A percentile compares a stretch with the other conserved stretches of the same genome.
Conservation (phyloP, 306 rosid genomes). For the Acacia crassicarpa region DNA sequence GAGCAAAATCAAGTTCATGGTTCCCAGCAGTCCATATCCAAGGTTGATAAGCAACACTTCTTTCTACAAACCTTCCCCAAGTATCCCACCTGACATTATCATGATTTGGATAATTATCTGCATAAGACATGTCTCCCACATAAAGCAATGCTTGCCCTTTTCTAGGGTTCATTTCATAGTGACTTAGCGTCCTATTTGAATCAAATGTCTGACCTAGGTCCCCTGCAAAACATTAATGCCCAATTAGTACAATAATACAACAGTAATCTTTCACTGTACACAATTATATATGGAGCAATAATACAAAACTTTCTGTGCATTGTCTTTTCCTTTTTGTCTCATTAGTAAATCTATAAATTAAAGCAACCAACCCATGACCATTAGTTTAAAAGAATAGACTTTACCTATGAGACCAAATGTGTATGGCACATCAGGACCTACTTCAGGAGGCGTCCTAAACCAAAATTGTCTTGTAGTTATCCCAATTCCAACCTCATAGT, state of each 20-base stretch:
- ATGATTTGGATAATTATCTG: conserved; percentile 69
- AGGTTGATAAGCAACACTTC: conserved; percentile 91
- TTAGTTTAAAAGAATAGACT: background rate
- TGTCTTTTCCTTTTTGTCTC: too few species aligned
- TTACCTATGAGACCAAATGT: conserved; percentile 90
- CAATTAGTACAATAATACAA: background rate
- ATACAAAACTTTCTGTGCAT: too few species aligned
- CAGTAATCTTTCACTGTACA: too few species aligned
- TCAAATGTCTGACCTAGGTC: conserved; percentile 91
- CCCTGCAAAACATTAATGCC: conserved; percentile 53
- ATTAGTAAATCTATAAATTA: too few species aligned
- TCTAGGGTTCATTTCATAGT: conserved; percentile 62
- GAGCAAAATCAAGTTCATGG: conserved; percentile 79
- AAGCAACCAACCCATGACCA: too few species aligned
- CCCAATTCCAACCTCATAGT: conserved; percentile 71
- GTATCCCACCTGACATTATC: conserved; percentile 83
- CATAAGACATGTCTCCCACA: conserved; percentile 89
- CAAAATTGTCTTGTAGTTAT: conserved; percentile 65
- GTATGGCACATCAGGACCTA: conserved; percentile 90
- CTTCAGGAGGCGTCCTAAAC: conserved; percentile 80
- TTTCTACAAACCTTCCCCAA: conserved; percentile 84
- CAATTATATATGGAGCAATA: too few species aligned
- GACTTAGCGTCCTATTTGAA: conserved; percentile 75
- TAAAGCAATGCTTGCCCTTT: conserved; percentile 67
- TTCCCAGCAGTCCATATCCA: conserved; percentile 98